Evolutionary conservation across 805 yeast species (phyloP).

Genomic region (Metschnikowia kofuensis): DNA sequence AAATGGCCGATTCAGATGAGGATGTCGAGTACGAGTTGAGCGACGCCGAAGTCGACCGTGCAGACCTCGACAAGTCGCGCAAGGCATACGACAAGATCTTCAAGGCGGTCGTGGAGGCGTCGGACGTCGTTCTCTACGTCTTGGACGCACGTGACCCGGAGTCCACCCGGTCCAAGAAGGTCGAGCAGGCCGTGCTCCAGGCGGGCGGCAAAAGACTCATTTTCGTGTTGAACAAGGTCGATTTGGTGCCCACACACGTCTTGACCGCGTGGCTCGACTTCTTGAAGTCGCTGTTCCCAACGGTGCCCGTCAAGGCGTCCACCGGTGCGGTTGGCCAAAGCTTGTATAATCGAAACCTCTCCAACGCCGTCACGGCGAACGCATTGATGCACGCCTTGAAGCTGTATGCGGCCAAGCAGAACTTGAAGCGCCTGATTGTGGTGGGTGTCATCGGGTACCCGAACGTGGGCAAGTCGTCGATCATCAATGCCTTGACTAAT

Average conservation of each 20-base stretch:
- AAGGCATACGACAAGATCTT: conserved; percentile 93
- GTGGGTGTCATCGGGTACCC: conserved; percentile 98
- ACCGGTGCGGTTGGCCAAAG: conserved; percentile 67
- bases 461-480: conserved; percentile 93
- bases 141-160: conserved; percentile 97
- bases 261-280: conserved; percentile 81
- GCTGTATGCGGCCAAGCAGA: conserved; percentile 77
- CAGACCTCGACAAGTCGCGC: conserved; percentile 68
- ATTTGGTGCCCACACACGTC: conserved; percentile 82
- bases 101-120: conserved; percentile 86
- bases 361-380: conserved; percentile 68
- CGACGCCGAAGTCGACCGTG: conserved; percentile 40
- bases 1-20: conserved; percentile 31
- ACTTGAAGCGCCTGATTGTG: conserved; percentile 81
- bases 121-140: conserved; percentile 91
- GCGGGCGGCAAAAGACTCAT: conserved; percentile 81
- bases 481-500: conserved; percentile 82
- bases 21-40: conserved; percentile 44
- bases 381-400: conserved; percentile 78
- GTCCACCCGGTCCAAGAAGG: conserved; percentile 85
- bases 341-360: conserved; percentile 69
- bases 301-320: conserved; percentile 83
- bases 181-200: conserved; percentile 84
- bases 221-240: conserved; percentile 85
- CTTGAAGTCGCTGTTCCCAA: conserved; percentile 82